Evolutionary conservation across 441 rosid genomes (phyloP), one percentile per base, ranked within the genome.

Genomic region (Hypseocharis bilobata): DNA sequence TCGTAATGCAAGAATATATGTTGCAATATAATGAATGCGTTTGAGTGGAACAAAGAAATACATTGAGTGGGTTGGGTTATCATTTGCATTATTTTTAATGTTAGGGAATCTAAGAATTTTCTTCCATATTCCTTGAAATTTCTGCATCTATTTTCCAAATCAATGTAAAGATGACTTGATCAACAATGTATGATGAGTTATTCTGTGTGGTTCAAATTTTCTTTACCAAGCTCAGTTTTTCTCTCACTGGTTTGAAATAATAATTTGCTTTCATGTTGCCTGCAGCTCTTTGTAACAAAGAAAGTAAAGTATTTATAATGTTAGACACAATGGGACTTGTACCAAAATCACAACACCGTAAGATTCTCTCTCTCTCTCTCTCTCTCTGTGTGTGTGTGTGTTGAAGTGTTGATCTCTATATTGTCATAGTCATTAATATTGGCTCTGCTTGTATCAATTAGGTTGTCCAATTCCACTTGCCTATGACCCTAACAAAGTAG

Each of bases 221-320:
- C 34, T 32, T 56, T 32, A 3, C 3, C 40, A 23, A 72, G 49
- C 47, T 6, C 60, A 65, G 16, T 7, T 47, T 54, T 30, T 47
- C 30, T 20, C 47, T 52, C 42, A 42, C n/a, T 64, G n/a, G 54
- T 72, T 62, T 45, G 42, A 64, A 36, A 28, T 34, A 51, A 64
- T 29, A 7, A 25, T 55, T 27, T 70, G 62, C 23, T 64, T 75
- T 69, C 30, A 20, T 54, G 30, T 23, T 77, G 27, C 54, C 65
- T 81, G 86, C 92, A 90, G 96, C 89, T 69, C 80, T 86, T 34
- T 88, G 96, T 74, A 85, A 90, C 76, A 87, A 84, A 82, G 86
- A 92, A 63, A 87, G 96, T 81, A 82, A 83, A 79, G 91, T 87
- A 16, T 86, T 78, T 78, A 71, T 72, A 23, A 47, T 86, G 6